Conservation (phyloP, 2,329 filamentous ascomycete genomes). For the Alternaria sp. region DNA sequence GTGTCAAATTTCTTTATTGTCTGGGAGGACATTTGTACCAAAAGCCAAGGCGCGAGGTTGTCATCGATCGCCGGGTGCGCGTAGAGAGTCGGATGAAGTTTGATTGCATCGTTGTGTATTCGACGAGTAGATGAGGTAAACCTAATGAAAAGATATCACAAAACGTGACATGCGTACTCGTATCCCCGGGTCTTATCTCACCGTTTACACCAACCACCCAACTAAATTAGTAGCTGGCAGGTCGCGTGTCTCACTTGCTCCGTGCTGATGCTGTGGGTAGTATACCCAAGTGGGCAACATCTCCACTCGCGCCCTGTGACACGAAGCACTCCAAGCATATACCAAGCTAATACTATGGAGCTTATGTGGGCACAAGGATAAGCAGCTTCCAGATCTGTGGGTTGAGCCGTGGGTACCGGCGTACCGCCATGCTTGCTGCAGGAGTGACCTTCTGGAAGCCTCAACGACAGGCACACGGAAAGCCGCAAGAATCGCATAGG, state of each 20-base stretch:
- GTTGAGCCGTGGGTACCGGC: background rate
- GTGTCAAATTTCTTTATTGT: background rate
- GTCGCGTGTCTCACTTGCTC: background rate
- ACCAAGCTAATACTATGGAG: constrained; percentile 4
- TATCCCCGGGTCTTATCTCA: background rate
- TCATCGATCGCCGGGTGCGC: background rate
- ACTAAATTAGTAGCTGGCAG: background rate
- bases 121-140: background rate
- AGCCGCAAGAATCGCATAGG: background rate
- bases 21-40: background rate
- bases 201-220: background rate
- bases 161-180: background rate
- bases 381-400: constrained; percentile 3
- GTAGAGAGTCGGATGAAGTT: background rate
- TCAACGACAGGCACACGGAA: background rate
- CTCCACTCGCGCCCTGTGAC: background rate
- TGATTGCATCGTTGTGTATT: background rate
- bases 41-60: background rate
- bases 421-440: background rate
- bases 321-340: background rate
- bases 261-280: background rate
- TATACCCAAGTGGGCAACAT: constrained; percentile 1
- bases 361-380: background rate
- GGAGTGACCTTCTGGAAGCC: constrained; percentile 2
- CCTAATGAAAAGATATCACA: background rate